Evolutionary conservation across 805 yeast species (phyloP).

Genomic region (Suhomyces prunicola): DNA sequence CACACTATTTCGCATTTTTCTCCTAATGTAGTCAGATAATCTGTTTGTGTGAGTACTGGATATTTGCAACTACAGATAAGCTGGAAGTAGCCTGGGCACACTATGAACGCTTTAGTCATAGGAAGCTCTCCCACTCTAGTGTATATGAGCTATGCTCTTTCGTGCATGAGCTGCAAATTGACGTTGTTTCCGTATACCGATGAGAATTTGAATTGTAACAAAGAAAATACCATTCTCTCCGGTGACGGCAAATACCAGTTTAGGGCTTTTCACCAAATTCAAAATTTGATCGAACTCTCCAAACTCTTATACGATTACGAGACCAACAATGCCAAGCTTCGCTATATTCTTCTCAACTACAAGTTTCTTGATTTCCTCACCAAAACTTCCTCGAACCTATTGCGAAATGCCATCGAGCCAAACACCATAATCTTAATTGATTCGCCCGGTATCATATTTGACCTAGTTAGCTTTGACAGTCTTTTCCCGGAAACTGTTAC

Average conservation of each 20-base stretch:
- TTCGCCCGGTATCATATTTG: not conserved
- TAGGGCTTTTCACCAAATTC: not conserved
- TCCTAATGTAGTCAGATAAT: not conserved
- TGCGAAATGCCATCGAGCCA: not conserved
- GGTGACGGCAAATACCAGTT: not conserved
- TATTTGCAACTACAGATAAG: not conserved
- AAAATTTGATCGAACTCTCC: not conserved
- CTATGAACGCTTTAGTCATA: constrained; percentile 7
- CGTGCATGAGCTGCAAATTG: constrained; percentile 11
- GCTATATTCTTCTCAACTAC: constrained; percentile 5
- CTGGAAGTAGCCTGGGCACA: not conserved
- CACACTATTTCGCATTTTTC: not conserved
- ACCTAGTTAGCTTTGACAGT: not conserved
- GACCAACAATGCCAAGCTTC: not conserved
- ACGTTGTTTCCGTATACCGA: constrained; percentile 8
- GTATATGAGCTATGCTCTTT: constrained; percentile 12
- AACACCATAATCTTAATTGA: constrained; percentile 5
- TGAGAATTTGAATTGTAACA: not conserved
- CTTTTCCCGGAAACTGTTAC: not conserved
- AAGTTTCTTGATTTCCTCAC: constrained; percentile 6
- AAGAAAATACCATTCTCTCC: not conserved
- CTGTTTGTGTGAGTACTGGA: not conserved
- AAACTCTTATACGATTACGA: not conserved
- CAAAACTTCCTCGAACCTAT: not conserved
- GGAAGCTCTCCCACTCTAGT: constrained; percentile 18